These are phyloP conservation scores for Silybum marianum DNA, from an alignment of 129 eudicot genomes.

Conservation along the genomic window DNA sequence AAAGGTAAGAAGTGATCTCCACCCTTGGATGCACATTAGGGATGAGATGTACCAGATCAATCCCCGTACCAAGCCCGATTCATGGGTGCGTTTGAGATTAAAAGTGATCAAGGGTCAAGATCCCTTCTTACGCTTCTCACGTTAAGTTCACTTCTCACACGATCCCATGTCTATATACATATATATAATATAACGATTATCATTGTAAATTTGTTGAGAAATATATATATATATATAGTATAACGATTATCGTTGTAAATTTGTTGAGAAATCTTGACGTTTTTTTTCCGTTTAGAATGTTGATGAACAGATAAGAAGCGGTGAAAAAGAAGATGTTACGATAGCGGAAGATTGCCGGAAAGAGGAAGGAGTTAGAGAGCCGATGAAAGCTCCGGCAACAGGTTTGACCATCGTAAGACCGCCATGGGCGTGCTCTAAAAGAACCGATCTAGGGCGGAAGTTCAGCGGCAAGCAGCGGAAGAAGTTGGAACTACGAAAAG, in stretches of 20 bases:
- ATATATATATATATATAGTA: too few relatives aligned
- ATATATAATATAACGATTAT: too few relatives aligned
- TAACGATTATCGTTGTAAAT: too few relatives aligned
- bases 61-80: too few relatives aligned
- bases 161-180: too few relatives aligned
- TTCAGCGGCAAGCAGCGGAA: slow-evolving; percentile 12
- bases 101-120: too few relatives aligned
- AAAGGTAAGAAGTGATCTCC: too few relatives aligned
- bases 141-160: too few relatives aligned
- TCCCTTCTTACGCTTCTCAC: too few relatives aligned
- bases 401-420: slow-evolving; percentile 36
- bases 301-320: slow-evolving; percentile 38
- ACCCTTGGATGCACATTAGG: too few relatives aligned
- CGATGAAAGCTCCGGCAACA: slow-evolving; percentile 1
- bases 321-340: slow-evolving; percentile 23
- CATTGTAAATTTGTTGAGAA: not conserved
- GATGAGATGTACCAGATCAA: too few relatives aligned
- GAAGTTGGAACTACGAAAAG: slow-evolving; percentile 20
- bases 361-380: slow-evolving; percentile 17
- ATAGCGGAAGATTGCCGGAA: slow-evolving; percentile 26
- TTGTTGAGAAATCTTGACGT: not conserved
- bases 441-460: slow-evolving; percentile 48
- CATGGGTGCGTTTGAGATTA: too few relatives aligned
- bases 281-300: not conserved
- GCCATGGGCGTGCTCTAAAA: slow-evolving; percentile 63